Percentiles rank a stretch among this genome's conserved stretches.
These are phyloP conservation scores for Parvularia atlantis DNA, from an alignment of 78 protist genomes.

Conservation along the genomic window DNA sequence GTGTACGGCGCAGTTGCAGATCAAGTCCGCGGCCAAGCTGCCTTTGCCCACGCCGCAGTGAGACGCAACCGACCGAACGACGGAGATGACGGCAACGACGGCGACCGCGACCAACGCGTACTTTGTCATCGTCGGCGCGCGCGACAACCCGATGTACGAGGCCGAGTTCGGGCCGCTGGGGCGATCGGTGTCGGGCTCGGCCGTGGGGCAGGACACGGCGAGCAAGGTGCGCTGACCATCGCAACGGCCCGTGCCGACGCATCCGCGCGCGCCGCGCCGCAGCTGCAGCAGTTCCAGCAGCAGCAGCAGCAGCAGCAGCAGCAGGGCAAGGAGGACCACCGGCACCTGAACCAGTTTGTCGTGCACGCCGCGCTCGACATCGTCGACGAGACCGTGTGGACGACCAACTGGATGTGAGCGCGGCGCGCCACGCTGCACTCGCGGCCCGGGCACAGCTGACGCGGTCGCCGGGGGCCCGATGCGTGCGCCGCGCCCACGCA, in stretches of 20 bases:
- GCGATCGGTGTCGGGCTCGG: background rate
- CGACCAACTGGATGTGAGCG: constrained; percentile 20
- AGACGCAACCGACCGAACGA: too few species aligned
- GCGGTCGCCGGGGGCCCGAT: too few species aligned
- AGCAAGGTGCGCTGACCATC: too few species aligned
- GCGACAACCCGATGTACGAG: constrained; percentile 17
- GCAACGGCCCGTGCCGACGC: too few species aligned
- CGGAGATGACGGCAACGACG: too few species aligned
- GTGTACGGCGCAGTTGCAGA: too few species aligned
- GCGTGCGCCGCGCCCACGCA: background rate
- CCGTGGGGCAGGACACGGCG: too few species aligned
- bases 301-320: background rate
- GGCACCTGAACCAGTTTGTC: constrained; percentile 36
- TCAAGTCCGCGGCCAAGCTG: too few species aligned
- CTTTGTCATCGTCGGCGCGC: constrained; percentile 16
- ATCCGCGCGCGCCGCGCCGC: too few species aligned
- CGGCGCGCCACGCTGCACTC: background rate
- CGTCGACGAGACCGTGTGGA: constrained; percentile 52
- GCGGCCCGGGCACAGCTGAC: background rate
- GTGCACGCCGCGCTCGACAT: constrained; percentile 52
- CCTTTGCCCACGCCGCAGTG: too few species aligned
- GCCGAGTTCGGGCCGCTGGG: background rate
- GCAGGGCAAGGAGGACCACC: background rate
- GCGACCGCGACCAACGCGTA: background rate
- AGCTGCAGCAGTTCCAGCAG: background rate